Evolutionary conservation across 2,329 filamentous ascomycete species (phyloP).

Genomic region (Didymellaceae sp.): DNA sequence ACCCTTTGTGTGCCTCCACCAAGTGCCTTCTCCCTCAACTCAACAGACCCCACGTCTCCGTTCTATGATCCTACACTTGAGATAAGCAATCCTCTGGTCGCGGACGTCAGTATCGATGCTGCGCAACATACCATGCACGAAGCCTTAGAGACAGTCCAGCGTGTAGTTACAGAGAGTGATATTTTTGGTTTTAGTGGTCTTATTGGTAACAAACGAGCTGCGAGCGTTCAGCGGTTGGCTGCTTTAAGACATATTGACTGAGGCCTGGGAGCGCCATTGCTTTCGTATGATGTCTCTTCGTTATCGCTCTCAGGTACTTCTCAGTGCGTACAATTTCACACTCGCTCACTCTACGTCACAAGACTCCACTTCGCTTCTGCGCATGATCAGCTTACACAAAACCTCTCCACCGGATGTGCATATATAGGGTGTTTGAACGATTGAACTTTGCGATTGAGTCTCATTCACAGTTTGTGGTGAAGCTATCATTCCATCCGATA

Average conservation of each 20-base stretch:
- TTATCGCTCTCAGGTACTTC: too few relatives aligned
- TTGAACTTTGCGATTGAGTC: too few relatives aligned
- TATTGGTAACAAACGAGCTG: conserved; percentile 2
- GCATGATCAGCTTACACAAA: too few relatives aligned
- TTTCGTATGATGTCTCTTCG: too few relatives aligned
- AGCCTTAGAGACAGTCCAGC: conserved; percentile 8
- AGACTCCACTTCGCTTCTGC: too few relatives aligned
- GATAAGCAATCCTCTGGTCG: neutral
- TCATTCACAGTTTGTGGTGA: too few relatives aligned
- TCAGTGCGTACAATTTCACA: too few relatives aligned
- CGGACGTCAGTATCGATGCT: neutral
- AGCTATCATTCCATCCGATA: too few relatives aligned
- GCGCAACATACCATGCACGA: conserved; percentile 3
- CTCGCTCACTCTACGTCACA: too few relatives aligned
- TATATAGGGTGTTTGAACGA: too few relatives aligned
- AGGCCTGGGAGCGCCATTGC: too few relatives aligned
- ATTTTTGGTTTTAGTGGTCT: conserved; percentile 16
- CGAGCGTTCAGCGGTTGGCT: neutral
- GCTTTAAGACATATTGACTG: neutral
- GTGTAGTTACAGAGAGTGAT: conserved; percentile 8
- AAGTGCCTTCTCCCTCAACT: conserved; percentile 43
- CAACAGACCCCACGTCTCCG: conserved; percentile 49
- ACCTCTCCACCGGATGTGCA: too few relatives aligned
- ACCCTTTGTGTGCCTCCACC: conserved; percentile 52
- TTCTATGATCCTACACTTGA: conserved; percentile 31